A percentile compares a stretch with the other conserved stretches of the same genome.
Conservation (phyloP, 768 basidiomycete species). For the Boletellus ananas region DNA sequence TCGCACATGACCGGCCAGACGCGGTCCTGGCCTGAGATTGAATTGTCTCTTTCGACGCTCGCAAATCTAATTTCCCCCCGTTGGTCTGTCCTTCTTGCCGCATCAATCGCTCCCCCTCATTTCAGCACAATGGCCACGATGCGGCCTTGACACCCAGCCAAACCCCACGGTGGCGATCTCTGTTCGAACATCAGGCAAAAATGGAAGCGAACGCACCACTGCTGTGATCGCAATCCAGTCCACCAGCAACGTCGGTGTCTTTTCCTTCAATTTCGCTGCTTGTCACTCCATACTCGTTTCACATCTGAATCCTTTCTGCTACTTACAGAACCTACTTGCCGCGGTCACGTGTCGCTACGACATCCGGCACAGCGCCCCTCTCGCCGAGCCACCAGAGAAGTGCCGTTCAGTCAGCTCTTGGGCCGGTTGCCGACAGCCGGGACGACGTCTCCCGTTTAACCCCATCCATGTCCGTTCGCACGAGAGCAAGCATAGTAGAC, state of each 20-base stretch:
- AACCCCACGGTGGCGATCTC: conserved; percentile 11
- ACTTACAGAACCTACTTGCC: conserved; percentile 25
- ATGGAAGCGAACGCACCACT: conserved; percentile 19
- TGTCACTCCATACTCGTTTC: conserved; percentile 30
- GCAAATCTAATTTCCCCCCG: conserved; percentile 19
- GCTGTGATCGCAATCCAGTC: conserved; percentile 5
- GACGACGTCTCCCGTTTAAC: neutral
- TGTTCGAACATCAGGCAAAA: conserved; percentile 15
- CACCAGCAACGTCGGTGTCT: conserved; percentile 10
- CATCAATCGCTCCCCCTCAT: neutral
- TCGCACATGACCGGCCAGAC: neutral
- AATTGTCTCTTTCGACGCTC: conserved; percentile 8
- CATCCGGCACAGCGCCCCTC: too few relatives aligned
- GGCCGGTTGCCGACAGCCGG: conserved; percentile 15
- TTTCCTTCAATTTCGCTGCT: conserved; percentile 7
- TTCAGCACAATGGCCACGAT: neutral
- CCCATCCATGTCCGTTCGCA: neutral
- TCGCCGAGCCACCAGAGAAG: too few relatives aligned
- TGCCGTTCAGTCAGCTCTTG: neutral
- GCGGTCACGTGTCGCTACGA: conserved; percentile 19
- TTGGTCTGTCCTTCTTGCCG: neutral
- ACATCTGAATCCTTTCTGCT: conserved; percentile 17
- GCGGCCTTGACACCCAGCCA: conserved; percentile 12
- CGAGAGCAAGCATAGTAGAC: neutral
- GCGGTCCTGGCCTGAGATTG: conserved; percentile 10